A percentile compares a stretch with the other conserved stretches of the same genome.
Evolutionary conservation across 306 rosid species (phyloP).

Genomic region (Psophocarpus tetragonolobus): DNA sequence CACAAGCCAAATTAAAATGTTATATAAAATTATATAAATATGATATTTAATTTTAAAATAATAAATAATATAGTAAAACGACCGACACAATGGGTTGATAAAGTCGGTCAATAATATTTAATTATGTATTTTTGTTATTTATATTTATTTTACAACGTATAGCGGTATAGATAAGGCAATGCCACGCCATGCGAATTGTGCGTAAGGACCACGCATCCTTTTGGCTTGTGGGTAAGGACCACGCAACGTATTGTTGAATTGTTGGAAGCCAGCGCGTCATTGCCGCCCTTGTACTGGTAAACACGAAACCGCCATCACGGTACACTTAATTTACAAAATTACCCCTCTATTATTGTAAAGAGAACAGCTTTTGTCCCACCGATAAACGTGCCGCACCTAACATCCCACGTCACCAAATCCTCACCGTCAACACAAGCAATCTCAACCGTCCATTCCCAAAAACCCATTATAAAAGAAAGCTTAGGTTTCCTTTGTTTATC

Average conservation of each 20-base stretch:
- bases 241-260: slow-evolving; percentile 30
- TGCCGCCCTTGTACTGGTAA: slow-evolving; percentile 23
- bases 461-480: slow-evolving; percentile 17
- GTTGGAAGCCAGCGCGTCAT: slow-evolving; percentile 15
- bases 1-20: no score
- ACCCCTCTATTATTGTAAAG: slow-evolving; percentile 13
- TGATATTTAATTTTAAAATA: no score
- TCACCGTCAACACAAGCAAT: slow-evolving; percentile 31
- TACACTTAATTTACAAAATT: not conserved
- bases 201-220: slow-evolving; percentile 30
- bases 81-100: not conserved
- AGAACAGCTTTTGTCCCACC: not conserved
- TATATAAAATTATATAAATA: no score
- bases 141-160: not conserved
- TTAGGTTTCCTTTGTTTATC: not conserved
- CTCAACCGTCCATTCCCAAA: slow-evolving; percentile 36
- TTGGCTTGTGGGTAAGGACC: not conserved
- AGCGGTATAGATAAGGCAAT: not conserved
- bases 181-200: not conserved
- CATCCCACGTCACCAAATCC: slow-evolving; percentile 27
- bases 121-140: no score
- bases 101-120: not conserved
- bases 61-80: no score
- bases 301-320: slow-evolving; percentile 1
- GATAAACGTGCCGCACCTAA: slow-evolving; percentile 30